phyloP scores from a whole-genome alignment of 2,329 filamentous ascomycete genomes.

The Dryadomyces quercus-mongolicae region DNA sequence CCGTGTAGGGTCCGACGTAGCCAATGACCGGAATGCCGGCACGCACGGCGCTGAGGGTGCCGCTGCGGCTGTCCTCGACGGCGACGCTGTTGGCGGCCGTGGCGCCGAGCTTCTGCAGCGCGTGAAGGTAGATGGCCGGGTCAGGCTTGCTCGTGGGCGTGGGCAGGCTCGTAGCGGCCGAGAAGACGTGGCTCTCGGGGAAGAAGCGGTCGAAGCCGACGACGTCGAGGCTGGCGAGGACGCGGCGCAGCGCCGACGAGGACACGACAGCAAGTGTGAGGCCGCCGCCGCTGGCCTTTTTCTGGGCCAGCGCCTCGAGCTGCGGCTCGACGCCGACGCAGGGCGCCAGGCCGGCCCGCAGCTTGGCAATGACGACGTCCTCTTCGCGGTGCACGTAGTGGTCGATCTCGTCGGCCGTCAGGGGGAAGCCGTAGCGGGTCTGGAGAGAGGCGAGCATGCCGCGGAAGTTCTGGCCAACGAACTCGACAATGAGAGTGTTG shows the following conservation, averaged over 20 bases:
- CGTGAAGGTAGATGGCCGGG: slow-evolving; percentile 75
- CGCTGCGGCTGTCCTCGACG: slow-evolving; percentile 81
- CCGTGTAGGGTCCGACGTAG: slow-evolving; percentile 69
- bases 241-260: slow-evolving; percentile 65
- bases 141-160: slow-evolving; percentile 84
- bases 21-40: slow-evolving; percentile 73
- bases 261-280: slow-evolving; percentile 62
- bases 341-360: slow-evolving; percentile 53
- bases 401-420: slow-evolving; percentile 57
- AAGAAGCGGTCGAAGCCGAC: slow-evolving; percentile 74
- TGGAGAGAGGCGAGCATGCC: slow-evolving; percentile 75
- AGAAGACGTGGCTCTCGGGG: slow-evolving; percentile 60
- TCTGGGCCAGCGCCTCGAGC: slow-evolving; percentile 49
- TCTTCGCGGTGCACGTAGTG: slow-evolving; percentile 66
- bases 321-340: slow-evolving; percentile 57
- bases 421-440: slow-evolving; percentile 60
- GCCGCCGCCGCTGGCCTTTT: slow-evolving; percentile 42
- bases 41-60: slow-evolving; percentile 59
- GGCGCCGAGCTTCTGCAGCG: slow-evolving; percentile 62
- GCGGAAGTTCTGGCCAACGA: slow-evolving; percentile 89
- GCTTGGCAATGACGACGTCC: slow-evolving; percentile 71
- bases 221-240: slow-evolving; percentile 67
- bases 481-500: slow-evolving; percentile 67
- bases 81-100: slow-evolving; percentile 61
- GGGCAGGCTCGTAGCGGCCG: slow-evolving; percentile 65